These are phyloP conservation scores for Quercus glauca DNA, from an alignment of 306 rosid genomes.

Conservation along the genomic window DNA sequence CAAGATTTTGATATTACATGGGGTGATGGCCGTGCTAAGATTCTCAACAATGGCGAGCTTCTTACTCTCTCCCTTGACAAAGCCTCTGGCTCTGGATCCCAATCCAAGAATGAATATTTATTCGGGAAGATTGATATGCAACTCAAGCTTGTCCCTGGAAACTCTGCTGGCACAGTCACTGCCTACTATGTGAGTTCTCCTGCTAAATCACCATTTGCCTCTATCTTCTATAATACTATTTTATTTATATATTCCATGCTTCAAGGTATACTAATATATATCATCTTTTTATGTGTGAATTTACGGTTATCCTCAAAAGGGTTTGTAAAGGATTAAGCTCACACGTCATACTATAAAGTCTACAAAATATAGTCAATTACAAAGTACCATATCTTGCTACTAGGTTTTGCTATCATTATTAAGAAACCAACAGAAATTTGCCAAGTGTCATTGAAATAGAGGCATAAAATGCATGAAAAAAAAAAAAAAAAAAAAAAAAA, in stretches of 20 bases:
- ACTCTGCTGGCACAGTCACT: conserved; percentile 81
- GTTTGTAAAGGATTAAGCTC: background rate
- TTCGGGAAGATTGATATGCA: conserved; percentile 71
- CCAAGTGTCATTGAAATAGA: too few relatives aligned
- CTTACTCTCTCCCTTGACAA: conserved; percentile 55
- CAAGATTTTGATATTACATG: conserved; percentile 59
- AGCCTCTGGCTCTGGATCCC: conserved; percentile 69
- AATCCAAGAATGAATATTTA: conserved; percentile 53
- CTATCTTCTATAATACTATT: background rate
- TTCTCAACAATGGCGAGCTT: conserved; percentile 50
- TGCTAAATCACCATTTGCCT: too few relatives aligned
- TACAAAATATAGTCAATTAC: background rate
- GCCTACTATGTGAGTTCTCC: conserved; percentile 54
- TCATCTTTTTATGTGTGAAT: background rate
- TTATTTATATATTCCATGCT: too few relatives aligned
- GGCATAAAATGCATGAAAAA: too few relatives aligned
- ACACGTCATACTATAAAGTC: too few relatives aligned
- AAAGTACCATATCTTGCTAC: accelerated
- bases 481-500: too few relatives aligned
- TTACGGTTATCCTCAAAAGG: conserved; percentile 58
- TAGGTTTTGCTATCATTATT: too few relatives aligned
- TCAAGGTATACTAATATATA: background rate
- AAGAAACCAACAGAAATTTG: too few relatives aligned
- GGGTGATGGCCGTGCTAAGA: conserved; percentile 69
- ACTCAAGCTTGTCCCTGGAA: conserved; percentile 21